These are phyloP conservation scores for Geoglossum glabrum DNA, from an alignment of 495 filamentous ascomycete species.

Conservation along the genomic window DNA sequence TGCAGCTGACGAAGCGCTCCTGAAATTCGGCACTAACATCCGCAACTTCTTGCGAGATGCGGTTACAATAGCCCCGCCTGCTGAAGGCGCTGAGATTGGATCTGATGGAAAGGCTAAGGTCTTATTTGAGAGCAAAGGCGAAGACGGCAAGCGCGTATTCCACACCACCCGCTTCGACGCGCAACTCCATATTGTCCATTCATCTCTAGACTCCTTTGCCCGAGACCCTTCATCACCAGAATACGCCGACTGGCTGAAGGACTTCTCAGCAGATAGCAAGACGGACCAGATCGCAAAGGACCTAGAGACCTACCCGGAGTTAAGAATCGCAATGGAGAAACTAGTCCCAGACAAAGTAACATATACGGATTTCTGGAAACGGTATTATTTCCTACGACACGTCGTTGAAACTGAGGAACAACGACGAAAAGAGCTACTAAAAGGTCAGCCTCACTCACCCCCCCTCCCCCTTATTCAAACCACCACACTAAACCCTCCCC, in stretches of 20 bases:
- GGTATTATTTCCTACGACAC: conserved; percentile 89
- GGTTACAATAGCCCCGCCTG: conserved; percentile 63
- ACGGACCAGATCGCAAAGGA: conserved; percentile 70
- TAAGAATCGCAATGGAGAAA: conserved; percentile 85
- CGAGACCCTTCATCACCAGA: conserved; percentile 59
- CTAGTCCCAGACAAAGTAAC: conserved; percentile 77
- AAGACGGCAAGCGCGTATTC: conserved; percentile 72
- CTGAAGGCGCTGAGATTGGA: conserved; percentile 19
- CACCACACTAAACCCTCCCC: conserved; percentile 2
- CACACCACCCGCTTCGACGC: conserved; percentile 90
- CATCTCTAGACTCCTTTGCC: conserved; percentile 61
- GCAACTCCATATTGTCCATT: conserved; percentile 87
- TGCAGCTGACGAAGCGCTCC: conserved; percentile 87
- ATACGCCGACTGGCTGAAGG: conserved; percentile 52
- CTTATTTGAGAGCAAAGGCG: conserved; percentile 81
- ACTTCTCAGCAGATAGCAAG: conserved; percentile 64
- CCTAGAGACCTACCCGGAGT: conserved; percentile 71
- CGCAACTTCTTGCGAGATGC: conserved; percentile 82
- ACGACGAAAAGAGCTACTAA: conserved; percentile 71
- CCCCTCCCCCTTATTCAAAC: not conserved
- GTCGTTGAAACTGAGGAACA: conserved; percentile 93
- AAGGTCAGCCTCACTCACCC: conserved; percentile 36
- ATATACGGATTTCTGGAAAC: conserved; percentile 78
- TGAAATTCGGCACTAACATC: conserved; percentile 83
- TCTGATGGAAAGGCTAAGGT: conserved; percentile 29